phyloP scores from a whole-genome alignment of 2,329 filamentous ascomycete genomes.

The Pseudogymnoascus sp. region DNA sequence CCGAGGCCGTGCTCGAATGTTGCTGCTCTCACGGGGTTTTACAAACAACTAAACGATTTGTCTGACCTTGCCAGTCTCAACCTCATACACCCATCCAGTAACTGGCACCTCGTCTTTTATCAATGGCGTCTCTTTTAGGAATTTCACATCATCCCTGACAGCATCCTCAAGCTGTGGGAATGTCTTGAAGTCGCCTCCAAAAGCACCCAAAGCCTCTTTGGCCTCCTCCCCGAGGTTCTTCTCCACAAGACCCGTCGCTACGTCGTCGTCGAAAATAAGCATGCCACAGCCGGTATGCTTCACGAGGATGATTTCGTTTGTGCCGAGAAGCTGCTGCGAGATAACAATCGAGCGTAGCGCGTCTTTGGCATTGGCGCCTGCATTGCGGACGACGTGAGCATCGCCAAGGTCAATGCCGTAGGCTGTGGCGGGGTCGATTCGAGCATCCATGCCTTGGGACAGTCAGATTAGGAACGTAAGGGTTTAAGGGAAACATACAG shows the following conservation, averaged over 20 bases:
- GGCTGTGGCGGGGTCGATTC: conserved; percentile 57
- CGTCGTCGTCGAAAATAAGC: conserved; percentile 56
- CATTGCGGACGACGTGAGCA: conserved; percentile 71
- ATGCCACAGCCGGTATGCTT: conserved; percentile 58
- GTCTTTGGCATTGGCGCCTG: conserved; percentile 57
- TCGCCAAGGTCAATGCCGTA: conserved; percentile 66
- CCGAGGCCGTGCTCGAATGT: neutral
- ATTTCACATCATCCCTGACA: conserved; percentile 56
- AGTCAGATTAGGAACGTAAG: conserved; percentile 19
- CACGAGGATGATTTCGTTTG: conserved; percentile 54
- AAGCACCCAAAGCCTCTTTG: conserved; percentile 15
- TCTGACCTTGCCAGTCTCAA: conserved; percentile 58
- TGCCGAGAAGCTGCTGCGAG: conserved; percentile 70
- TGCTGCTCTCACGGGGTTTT: neutral
- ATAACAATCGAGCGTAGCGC: conserved; percentile 68
- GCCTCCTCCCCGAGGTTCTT: conserved; percentile 44
- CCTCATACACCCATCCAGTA: conserved; percentile 70
- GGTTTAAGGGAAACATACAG: conserved; percentile 8
- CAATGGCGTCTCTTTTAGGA: conserved; percentile 49
- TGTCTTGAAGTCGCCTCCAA: conserved; percentile 22
- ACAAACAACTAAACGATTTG: conserved; percentile 33
- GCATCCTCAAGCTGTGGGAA: conserved; percentile 56
- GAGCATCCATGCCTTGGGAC: conserved; percentile 77
- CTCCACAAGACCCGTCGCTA: conserved; percentile 46
- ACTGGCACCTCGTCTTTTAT: conserved; percentile 52